Conservation (phyloP, 1,139 yeast genomes). For the Pichia sp. region DNA sequence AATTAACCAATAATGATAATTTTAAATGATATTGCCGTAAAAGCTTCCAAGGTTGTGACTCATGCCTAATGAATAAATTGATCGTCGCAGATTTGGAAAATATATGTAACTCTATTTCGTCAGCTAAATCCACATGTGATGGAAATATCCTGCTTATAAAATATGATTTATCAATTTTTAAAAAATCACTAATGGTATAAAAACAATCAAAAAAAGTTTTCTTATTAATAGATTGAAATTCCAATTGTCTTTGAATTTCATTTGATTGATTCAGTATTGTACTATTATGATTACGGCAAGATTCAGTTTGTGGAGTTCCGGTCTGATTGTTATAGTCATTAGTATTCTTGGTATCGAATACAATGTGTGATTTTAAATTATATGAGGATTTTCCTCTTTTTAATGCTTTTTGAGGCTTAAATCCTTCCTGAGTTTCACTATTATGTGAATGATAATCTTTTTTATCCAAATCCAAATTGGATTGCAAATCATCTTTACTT, state of each 20-base stretch:
- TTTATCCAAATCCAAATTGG: too few species aligned
- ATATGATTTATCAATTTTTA: constrained; percentile 30
- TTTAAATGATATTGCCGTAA: constrained; percentile 24
- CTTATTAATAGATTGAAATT: constrained; percentile 28
- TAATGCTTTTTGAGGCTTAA: neutral
- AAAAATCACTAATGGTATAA: constrained; percentile 32
- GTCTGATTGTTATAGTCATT: too few species aligned
- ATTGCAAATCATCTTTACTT: neutral
- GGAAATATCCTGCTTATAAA: constrained; percentile 36
- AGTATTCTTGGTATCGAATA: neutral
- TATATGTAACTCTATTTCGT: constrained; percentile 21
- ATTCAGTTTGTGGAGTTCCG: too few species aligned
- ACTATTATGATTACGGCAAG: neutral
- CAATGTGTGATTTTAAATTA: neutral
- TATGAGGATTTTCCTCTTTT: constrained; percentile 6
- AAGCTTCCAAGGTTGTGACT: constrained; percentile 23
- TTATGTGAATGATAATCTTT: too few species aligned
- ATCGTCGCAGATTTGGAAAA: constrained; percentile 21
- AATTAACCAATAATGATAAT: constrained; percentile 27
- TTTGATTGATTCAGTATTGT: constrained; percentile 1
- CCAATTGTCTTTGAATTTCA: constrained; percentile 28
- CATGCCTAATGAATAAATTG: constrained; percentile 19
- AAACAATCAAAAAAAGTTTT: constrained; percentile 32
- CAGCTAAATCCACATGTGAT: constrained; percentile 27
- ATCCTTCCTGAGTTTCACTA: neutral